Conservation (phyloP, 2,329 filamentous ascomycete species). For the Diaporthe longicolla region DNA sequence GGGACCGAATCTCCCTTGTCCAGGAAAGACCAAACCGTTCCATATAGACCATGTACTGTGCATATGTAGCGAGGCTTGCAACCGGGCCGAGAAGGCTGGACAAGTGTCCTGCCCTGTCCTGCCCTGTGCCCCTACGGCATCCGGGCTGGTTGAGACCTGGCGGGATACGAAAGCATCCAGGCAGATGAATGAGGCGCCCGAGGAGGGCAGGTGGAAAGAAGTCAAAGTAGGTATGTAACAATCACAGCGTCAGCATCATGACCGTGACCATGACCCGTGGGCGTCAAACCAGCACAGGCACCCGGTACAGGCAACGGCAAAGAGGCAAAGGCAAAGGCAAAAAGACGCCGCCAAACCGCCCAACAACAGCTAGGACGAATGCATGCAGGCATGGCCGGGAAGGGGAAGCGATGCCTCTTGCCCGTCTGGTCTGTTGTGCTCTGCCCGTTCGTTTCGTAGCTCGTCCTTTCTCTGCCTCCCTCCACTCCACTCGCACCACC, state of each 20-base stretch:
- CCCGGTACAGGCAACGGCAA: background rate
- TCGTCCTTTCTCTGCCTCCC: constrained; percentile 20
- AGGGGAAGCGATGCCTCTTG: constrained; percentile 32
- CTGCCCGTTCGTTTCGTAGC: constrained; percentile 34
- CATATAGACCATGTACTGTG: constrained; percentile 14
- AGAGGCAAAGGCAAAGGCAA: background rate
- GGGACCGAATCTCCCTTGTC: constrained; percentile 29
- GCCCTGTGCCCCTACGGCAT: constrained; percentile 32
- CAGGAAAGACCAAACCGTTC: constrained; percentile 11
- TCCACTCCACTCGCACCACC: constrained; percentile 20
- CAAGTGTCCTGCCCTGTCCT: constrained; percentile 19
- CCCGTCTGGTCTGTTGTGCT: constrained; percentile 21
- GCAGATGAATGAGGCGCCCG: constrained; percentile 22
- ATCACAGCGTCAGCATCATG: constrained; percentile 2
- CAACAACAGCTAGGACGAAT: constrained; percentile 1
- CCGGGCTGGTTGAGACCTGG: constrained; percentile 30
- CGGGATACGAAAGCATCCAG: constrained; percentile 23
- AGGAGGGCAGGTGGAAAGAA: background rate
- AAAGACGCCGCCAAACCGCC: background rate
- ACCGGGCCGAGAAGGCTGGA: constrained; percentile 29
- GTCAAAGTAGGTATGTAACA: constrained; percentile 4
- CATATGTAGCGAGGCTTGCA: constrained; percentile 27
- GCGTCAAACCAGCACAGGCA: background rate
- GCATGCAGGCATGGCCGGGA: constrained; percentile 25
- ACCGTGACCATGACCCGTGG: background rate